These are phyloP conservation scores for Zygnema cylindricum DNA, from an alignment of 139 green algal genomes.

Conservation along the genomic window DNA sequence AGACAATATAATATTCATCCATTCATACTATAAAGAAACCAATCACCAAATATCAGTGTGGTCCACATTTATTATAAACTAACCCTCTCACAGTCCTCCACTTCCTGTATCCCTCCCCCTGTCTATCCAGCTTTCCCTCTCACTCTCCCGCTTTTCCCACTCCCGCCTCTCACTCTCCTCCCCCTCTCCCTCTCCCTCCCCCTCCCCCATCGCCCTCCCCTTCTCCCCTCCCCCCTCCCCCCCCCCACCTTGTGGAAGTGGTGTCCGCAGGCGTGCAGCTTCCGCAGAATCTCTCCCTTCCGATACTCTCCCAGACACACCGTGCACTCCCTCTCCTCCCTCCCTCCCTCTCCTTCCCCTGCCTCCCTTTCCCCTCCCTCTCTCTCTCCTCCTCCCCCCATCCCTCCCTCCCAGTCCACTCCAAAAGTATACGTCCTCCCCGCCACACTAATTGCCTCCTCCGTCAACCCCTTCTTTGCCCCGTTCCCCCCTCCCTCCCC, in stretches of 20 bases:
- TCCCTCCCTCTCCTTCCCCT: neutral
- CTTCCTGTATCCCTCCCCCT: no score
- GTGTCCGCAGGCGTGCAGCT: conserved; percentile 27
- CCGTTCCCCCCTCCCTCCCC: neutral
- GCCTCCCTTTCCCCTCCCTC: conserved; percentile 23
- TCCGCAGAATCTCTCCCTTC: conserved; percentile 15
- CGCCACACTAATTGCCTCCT: conserved; percentile 14
- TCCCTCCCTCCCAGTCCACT: neutral
- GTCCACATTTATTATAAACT: no score
- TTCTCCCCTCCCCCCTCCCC: no score
- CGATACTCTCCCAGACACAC: conserved; percentile 38
- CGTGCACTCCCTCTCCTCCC: conserved; percentile 23
- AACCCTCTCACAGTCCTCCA: no score
- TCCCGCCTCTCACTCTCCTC: no score
- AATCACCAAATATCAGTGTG: no score
- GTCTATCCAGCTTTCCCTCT: no score
- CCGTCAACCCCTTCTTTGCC: neutral
- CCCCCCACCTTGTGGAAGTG: conserved; percentile 28
- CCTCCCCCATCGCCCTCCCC: no score
- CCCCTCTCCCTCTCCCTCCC: no score
- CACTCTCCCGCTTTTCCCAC: no score
- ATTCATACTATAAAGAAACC: no score
- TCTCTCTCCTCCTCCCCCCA: neutral
- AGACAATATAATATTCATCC: no score
- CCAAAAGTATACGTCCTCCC: conserved; percentile 7